phyloP scores from a whole-genome alignment of 805 yeast genomes.

The Saccharomyces paradoxus region DNA sequence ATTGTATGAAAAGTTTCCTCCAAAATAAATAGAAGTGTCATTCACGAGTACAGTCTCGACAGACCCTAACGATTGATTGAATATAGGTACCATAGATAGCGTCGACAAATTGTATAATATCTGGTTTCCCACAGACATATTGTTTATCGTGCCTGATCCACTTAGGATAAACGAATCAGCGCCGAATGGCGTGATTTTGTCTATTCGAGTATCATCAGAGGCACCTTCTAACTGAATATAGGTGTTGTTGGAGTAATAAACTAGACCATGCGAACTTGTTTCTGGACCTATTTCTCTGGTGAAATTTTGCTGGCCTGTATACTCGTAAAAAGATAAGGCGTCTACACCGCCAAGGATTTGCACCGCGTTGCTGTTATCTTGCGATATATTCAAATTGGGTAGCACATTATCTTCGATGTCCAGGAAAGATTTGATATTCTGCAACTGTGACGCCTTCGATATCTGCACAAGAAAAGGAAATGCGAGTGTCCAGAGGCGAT shows the following conservation, averaged over 20 bases:
- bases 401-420: constrained; percentile 6
- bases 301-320: constrained; percentile 29
- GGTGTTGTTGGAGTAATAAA: constrained; percentile 24
- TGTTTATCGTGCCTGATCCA: constrained; percentile 27
- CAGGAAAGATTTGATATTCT: constrained; percentile 10
- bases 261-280: constrained; percentile 10
- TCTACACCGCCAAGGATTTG: constrained; percentile 20
- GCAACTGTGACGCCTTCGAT: constrained; percentile 14
- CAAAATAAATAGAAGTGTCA: constrained; percentile 54
- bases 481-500: constrained; percentile 2
- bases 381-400: constrained; percentile 11
- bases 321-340: constrained; percentile 18
- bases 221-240: constrained; percentile 16
- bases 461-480: constrained; percentile 1
- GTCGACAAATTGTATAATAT: constrained; percentile 28
- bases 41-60: constrained; percentile 46
- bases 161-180: constrained; percentile 30
- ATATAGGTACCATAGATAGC: constrained; percentile 21
- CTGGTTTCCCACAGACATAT: constrained; percentile 25
- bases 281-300: constrained; percentile 10
- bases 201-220: constrained; percentile 10
- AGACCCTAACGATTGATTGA: constrained; percentile 12
- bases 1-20: constrained; percentile 63
- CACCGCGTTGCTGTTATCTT: constrained; percentile 8
- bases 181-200: constrained; percentile 25